A percentile compares a stretch with the other conserved stretches of the same genome.
Conservation (phyloP, 345 rosid species). For the rapeseed (Brassica napus) region DNA sequence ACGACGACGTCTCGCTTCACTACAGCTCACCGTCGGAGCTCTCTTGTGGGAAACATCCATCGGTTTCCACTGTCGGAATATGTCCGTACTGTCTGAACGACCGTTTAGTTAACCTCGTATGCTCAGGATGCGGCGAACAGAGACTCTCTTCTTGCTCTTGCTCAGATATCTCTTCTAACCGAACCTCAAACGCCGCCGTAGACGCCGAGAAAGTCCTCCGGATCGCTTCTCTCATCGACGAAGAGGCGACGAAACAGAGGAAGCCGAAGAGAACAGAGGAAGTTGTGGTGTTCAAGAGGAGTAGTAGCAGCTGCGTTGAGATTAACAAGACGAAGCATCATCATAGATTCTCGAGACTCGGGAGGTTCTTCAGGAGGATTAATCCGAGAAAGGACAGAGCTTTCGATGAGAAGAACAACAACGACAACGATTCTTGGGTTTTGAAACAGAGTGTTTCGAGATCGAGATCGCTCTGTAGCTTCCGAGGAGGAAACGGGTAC, state of each 20-base stretch:
- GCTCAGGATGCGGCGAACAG: slow-evolving; percentile 95
- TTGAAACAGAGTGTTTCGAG: slow-evolving; percentile 68
- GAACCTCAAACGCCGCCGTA: slow-evolving; percentile 55
- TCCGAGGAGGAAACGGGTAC: slow-evolving; percentile 66
- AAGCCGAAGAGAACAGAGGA: slow-evolving; percentile 44
- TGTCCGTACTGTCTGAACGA: slow-evolving; percentile 88
- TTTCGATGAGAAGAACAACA: slow-evolving; percentile 55
- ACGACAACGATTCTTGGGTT: slow-evolving; percentile 52
- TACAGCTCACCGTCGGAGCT: slow-evolving; percentile 55
- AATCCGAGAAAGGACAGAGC: slow-evolving; percentile 40
- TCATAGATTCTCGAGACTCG: slow-evolving; percentile 72
- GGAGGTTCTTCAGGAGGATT: slow-evolving; percentile 67
- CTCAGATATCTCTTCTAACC: slow-evolving; percentile 73
- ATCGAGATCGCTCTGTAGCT: slow-evolving; percentile 90
- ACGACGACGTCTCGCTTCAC: slow-evolving; percentile 38
- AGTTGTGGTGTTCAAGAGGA: slow-evolving; percentile 67
- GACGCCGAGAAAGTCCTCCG: slow-evolving; percentile 68
- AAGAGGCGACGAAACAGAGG: slow-evolving; percentile 41
- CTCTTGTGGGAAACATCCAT: slow-evolving; percentile 88
- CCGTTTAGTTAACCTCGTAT: slow-evolving; percentile 73
- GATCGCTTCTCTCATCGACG: slow-evolving; percentile 76
- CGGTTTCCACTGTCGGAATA: slow-evolving; percentile 63
- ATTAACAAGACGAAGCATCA: slow-evolving; percentile 58
- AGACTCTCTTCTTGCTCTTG: slow-evolving; percentile 93
- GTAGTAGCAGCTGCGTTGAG: slow-evolving; percentile 89